A percentile compares a stretch with the other conserved stretches of the same genome.
Evolutionary conservation across 2,329 filamentous ascomycete species (phyloP).

Genomic region (Zarea fungicola): DNA sequence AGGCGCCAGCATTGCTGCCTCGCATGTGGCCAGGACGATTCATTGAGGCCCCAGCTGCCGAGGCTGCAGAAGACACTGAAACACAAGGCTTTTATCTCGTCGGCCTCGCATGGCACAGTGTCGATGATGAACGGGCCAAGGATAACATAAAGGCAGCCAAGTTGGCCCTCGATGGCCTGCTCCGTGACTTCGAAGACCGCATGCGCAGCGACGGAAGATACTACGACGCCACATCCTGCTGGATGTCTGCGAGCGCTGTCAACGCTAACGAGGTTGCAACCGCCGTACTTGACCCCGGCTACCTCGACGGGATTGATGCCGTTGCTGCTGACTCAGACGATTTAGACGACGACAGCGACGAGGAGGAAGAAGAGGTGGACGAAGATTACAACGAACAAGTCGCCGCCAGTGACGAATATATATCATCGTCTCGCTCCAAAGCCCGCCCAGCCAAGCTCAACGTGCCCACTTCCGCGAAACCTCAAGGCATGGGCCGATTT

Average conservation of each 20-base stretch:
- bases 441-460: not conserved
- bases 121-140: constrained; percentile 23
- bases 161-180: constrained; percentile 36
- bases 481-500: constrained; percentile 40
- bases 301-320: constrained; percentile 39
- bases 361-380: constrained; percentile 1
- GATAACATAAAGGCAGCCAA: constrained; percentile 39
- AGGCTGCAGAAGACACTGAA: constrained; percentile 32
- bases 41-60: constrained; percentile 27
- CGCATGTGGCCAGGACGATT: constrained; percentile 62
- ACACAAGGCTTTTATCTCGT: constrained; percentile 59
- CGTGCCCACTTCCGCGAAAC: constrained; percentile 18
- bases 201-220: constrained; percentile 42
- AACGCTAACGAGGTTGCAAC: constrained; percentile 33
- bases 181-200: constrained; percentile 44
- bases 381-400: not conserved
- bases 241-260: constrained; percentile 41
- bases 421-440: constrained; percentile 14
- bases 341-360: constrained; percentile 28
- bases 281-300: constrained; percentile 41
- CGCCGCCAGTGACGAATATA: not conserved
- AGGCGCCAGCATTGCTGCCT: constrained; percentile 44
- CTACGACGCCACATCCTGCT: constrained; percentile 44
- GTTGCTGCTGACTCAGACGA: constrained; percentile 34
- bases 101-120: constrained; percentile 40